Base-by-base conservation (phyloP, 2,329 filamentous ascomycete species). In the Alternaria infectoria region DNA sequence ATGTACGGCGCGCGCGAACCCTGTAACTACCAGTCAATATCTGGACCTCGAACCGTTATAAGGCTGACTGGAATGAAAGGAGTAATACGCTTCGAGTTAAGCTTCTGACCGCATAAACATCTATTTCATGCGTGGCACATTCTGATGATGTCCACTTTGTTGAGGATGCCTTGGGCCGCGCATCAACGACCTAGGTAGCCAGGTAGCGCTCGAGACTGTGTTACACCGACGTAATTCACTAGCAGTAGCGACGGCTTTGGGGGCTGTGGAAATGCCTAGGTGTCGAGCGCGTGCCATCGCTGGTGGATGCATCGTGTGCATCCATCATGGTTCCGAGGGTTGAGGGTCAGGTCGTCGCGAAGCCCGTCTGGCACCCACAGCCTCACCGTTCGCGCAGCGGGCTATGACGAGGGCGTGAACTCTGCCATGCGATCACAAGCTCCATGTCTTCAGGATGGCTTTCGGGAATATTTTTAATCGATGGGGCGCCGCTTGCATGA, bases 21-120 rank as follows among this genome's bases (percentile, higher is more conserved):
- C 66, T 74, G 72, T 73, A 74, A 61, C 52, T 58, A 59, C 75
- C 74, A 77, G 64, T 77, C 69, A 54, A 66, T 76, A 65, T 21
- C 49, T 17, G 26, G 30, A 55, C 21, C 43, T 49, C 59, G 54
- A 71, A 72, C 69, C 63, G 44, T 60, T 60, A 67, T 74, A 68
- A 79, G 77, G 76, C 76, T 73, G 70, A 78, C 68, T 73, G 65
- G 46, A 59, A 59, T 68, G 51, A 57, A 70, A 55, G 62, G 62
- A 69, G 55, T 63, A 67, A 54, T 65, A 67, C 55, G 43, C 61
- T 62, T 60, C 50, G 47, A 26, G 32, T 57, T 44, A 67, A 69
- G 62, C 62, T 67, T 68, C 66, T 65, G 64, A 62, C 61, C 25
- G 54, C 62, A 58, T 64, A 13, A 57, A 54, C 45, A 36, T 30